Percentiles rank a stretch among this genome's conserved stretches.
These are phyloP conservation scores for Backusella australiensis DNA, from an alignment of 192 early-diverging fungal species.

Conservation along the genomic window DNA sequence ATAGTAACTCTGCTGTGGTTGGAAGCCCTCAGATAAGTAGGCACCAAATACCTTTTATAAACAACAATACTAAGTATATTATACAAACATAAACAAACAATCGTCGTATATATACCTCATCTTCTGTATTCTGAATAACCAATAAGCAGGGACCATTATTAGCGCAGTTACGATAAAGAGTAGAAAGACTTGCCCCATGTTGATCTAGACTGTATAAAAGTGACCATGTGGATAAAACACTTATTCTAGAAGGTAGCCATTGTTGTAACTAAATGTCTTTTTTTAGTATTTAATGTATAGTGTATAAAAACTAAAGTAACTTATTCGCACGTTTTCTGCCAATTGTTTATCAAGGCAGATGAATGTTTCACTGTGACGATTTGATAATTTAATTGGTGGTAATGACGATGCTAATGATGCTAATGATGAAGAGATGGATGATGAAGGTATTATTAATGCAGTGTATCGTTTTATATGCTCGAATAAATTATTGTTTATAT, in stretches of 20 bases:
- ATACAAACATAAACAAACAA: neutral
- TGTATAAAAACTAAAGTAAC: neutral
- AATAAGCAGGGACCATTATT: constrained; percentile 64
- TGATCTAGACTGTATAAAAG: constrained; percentile 90
- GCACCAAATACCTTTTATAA: constrained; percentile 69
- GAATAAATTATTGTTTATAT: neutral
- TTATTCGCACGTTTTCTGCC: constrained; percentile 19
- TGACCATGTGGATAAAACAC: constrained; percentile 71
- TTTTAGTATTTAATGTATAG: neutral
- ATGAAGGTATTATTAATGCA: neutral
- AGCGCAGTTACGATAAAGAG: constrained; percentile 63
- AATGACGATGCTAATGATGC: neutral
- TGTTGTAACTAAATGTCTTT: constrained; percentile 15
- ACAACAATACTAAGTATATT: neutral
- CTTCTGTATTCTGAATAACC: constrained; percentile 61
- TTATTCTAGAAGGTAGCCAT: constrained; percentile 69
- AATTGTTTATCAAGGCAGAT: constrained; percentile 3
- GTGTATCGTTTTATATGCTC: neutral
- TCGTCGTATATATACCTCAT: constrained; percentile 36
- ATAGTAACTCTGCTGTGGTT: constrained; percentile 62
- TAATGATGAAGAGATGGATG: neutral
- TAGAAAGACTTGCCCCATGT: constrained; percentile 87
- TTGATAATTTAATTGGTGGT: neutral
- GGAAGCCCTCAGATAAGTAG: constrained; percentile 64
- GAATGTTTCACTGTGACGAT: constrained; percentile 6